Percentiles rank a stretch among this genome's conserved stretches.
phyloP scores from a whole-genome alignment of 805 yeast species.

The Dipodascus geniculatus region DNA sequence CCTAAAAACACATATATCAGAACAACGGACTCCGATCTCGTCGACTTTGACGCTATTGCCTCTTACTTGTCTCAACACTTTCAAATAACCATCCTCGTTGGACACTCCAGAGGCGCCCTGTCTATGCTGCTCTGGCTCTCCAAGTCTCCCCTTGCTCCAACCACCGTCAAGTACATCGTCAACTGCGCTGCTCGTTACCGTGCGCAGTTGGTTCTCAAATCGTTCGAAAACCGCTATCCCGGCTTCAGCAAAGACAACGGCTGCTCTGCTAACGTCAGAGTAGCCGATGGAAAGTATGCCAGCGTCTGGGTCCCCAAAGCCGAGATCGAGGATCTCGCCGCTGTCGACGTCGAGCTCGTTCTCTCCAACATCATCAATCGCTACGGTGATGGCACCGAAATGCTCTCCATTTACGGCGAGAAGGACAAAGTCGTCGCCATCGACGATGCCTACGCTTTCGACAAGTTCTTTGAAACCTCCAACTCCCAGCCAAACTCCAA shows the following conservation, averaged over 20 bases:
- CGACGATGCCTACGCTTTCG: conserved; percentile 48
- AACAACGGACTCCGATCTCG: conserved; percentile 48
- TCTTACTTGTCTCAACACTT: conserved; percentile 23
- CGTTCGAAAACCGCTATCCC: conserved; percentile 34
- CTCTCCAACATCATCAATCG: not conserved
- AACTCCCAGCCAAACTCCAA: conserved; percentile 33
- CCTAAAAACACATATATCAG: conserved; percentile 36
- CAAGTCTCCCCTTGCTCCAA: conserved; percentile 20
- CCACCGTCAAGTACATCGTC: conserved; percentile 43
- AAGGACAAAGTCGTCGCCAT: conserved; percentile 55
- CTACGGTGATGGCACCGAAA: conserved; percentile 27
- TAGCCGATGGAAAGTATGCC: not conserved
- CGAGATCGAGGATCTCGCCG: not conserved
- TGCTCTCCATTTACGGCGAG: conserved; percentile 61
- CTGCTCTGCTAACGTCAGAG: not conserved
- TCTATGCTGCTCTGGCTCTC: conserved; percentile 62
- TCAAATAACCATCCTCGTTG: conserved; percentile 41
- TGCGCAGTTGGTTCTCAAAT: conserved; percentile 25
- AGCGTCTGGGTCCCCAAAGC: not conserved
- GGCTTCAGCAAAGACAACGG: conserved; percentile 15
- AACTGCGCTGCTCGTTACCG: conserved; percentile 52
- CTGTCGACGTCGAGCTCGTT: not conserved
- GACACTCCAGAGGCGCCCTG: conserved; percentile 61
- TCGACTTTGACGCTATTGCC: not conserved
- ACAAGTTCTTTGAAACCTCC: conserved; percentile 15